These are phyloP conservation scores for Pseudopediastrum boryanum DNA, from an alignment of 139 green algal genomes.

Conservation along the genomic window DNA sequence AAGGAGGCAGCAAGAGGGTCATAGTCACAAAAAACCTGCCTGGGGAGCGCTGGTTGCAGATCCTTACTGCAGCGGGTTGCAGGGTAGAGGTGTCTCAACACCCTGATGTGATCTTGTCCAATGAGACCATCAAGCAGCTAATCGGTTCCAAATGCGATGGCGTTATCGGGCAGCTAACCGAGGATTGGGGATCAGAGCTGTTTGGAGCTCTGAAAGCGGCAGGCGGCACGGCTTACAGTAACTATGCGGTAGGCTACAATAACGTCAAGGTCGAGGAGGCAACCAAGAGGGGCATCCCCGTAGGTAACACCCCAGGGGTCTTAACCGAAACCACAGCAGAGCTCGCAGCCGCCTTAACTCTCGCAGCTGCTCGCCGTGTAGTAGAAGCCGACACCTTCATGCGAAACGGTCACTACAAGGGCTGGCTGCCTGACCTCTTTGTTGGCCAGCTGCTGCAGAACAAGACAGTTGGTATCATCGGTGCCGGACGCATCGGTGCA, in stretches of 20 bases:
- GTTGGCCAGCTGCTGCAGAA: conserved; percentile 79
- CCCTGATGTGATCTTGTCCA: conserved; percentile 86
- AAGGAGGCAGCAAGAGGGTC: conserved; percentile 81
- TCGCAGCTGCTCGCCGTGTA: conserved; percentile 91
- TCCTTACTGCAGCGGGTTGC: conserved; percentile 73
- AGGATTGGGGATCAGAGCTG: conserved; percentile 90
- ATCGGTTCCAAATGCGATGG: conserved; percentile 92
- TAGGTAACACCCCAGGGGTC: conserved; percentile 97
- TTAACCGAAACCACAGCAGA: conserved; percentile 97
- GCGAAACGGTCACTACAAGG: conserved; percentile 92
- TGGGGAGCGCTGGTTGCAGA: conserved; percentile 89
- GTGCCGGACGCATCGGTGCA: conserved; percentile 91
- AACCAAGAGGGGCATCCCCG: conserved; percentile 88
- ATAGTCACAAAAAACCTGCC: conserved; percentile 97
- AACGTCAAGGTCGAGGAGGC: conserved; percentile 93
- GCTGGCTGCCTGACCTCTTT: conserved; percentile 97
- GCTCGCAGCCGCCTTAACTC: conserved; percentile 91
- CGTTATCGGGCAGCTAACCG: conserved; percentile 97
- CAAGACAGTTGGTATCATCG: conserved; percentile 89
- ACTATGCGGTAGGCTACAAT: conserved; percentile 99
- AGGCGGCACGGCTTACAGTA: conserved; percentile 91
- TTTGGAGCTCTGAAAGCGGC: conserved; percentile 88
- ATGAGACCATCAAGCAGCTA: conserved; percentile 85
- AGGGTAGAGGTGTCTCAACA: conserved; percentile 70
- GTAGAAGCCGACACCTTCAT: conserved; percentile 97